Evolutionary conservation across 805 yeast species (phyloP).

Genomic region (Yarrowia yakushimensis): DNA sequence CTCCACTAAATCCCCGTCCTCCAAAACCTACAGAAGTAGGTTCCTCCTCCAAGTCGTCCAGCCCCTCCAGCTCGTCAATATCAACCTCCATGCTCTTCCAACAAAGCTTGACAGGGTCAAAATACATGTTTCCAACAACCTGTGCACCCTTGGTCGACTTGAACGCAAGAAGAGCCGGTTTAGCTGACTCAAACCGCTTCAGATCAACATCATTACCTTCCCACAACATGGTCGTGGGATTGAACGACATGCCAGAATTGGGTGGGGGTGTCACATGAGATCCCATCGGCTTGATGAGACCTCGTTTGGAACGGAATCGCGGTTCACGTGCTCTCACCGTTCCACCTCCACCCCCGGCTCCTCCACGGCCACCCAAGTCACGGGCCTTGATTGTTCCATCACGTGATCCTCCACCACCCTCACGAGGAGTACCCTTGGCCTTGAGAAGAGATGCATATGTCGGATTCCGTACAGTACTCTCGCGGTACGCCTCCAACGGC

Average conservation of each 20-base stretch:
- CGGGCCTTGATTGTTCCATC: slow-evolving; percentile 3
- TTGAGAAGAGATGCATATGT: background rate
- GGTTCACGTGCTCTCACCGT: background rate
- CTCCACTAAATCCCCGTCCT: slow-evolving; percentile 16
- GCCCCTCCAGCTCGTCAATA: slow-evolving; percentile 45
- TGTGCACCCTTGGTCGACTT: slow-evolving; percentile 38
- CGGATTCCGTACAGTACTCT: slow-evolving; percentile 10
- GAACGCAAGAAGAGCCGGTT: slow-evolving; percentile 39
- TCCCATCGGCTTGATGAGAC: background rate
- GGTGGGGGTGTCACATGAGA: background rate
- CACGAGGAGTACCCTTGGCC: background rate
- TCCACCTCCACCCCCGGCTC: background rate
- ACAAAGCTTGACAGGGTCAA: slow-evolving; percentile 52
- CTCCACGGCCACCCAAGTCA: background rate
- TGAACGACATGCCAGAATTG: slow-evolving; percentile 46
- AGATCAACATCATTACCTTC: slow-evolving; percentile 63
- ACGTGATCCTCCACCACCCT: background rate
- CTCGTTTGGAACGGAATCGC: background rate
- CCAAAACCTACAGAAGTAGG: background rate
- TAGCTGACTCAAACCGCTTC: slow-evolving; percentile 46
- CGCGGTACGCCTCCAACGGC: slow-evolving; percentile 6
- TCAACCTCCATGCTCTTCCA: slow-evolving; percentile 51
- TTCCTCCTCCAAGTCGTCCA: slow-evolving; percentile 45
- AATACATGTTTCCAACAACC: slow-evolving; percentile 54
- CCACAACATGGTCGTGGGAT: slow-evolving; percentile 53